Percentiles rank a stretch among this genome's conserved stretches.
These are phyloP conservation scores for Borealophlyctis nickersoniae DNA, from an alignment of 192 early-diverging fungal genomes.

Conservation along the genomic window DNA sequence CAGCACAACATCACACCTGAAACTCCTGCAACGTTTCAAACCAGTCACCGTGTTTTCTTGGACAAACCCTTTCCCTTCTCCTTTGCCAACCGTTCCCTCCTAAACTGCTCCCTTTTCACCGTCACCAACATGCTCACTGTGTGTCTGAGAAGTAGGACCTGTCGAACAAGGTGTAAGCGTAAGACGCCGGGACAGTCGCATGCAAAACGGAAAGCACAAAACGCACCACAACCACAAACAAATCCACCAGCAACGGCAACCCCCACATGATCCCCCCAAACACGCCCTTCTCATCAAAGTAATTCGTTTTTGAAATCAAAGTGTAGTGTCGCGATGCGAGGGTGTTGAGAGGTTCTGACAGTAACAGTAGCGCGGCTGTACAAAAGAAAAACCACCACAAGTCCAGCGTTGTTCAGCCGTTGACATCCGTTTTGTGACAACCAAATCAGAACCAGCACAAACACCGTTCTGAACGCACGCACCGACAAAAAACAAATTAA, in stretches of 20 bases:
- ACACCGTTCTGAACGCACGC: background rate
- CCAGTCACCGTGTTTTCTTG: no score
- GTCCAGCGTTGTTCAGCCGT: background rate
- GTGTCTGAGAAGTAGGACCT: constrained; percentile 14
- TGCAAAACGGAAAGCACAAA: background rate
- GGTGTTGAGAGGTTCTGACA: constrained; percentile 24
- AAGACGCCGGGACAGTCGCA: background rate
- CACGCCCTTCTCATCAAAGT: constrained; percentile 36
- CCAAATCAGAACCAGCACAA: background rate
- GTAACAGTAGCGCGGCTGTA: constrained; percentile 21
- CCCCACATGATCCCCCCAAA: constrained; percentile 36
- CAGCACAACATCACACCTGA: no score
- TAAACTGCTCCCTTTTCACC: constrained; percentile 11
- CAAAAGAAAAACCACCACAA: constrained; percentile 1
- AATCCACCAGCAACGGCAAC: constrained; percentile 26
- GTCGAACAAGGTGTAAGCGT: background rate
- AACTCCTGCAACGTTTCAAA: no score
- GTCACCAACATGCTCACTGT: constrained; percentile 5
- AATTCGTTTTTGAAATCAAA: constrained; percentile 24
- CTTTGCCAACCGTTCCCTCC: background rate
- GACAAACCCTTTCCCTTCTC: background rate
- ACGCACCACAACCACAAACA: constrained; percentile 30
- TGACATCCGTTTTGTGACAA: background rate
- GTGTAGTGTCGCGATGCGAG: constrained; percentile 16
- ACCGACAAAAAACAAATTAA: constrained; percentile 19